A percentile compares a stretch with the other conserved stretches of the same genome.
Conservation (phyloP, 768 basidiomycete species). For the Daedaleopsis sinensis region DNA sequence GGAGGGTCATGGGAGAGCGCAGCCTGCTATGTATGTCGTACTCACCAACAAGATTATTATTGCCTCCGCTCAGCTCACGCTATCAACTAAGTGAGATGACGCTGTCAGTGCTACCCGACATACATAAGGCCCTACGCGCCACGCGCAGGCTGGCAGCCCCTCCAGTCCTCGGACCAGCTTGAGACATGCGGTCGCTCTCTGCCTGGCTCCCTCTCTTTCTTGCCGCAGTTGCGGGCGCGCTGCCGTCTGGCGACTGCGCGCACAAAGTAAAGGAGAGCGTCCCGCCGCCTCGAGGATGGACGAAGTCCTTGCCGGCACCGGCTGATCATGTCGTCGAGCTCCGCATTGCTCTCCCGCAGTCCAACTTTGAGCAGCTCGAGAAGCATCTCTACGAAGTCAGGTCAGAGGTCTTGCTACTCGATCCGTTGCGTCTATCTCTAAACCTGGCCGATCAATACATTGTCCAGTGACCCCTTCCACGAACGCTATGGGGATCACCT, state of each 20-base stretch:
- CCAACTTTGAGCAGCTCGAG: slow-evolving; percentile 53
- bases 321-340: slow-evolving; percentile 51
- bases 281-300: slow-evolving; percentile 52
- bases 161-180: neutral
- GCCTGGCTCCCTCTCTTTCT: slow-evolving; percentile 13
- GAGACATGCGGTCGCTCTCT: slow-evolving; percentile 20
- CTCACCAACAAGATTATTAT: too few species aligned
- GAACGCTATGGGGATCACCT: slow-evolving; percentile 44
- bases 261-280: slow-evolving; percentile 54
- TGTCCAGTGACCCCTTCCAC: slow-evolving; percentile 30
- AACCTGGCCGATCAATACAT: too few species aligned
- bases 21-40: too few species aligned
- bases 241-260: slow-evolving; percentile 18
- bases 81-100: too few species aligned
- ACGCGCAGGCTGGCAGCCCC: too few species aligned
- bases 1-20: too few species aligned
- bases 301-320: slow-evolving; percentile 44
- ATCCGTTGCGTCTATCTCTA: too few species aligned
- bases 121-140: too few species aligned
- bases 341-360: slow-evolving; percentile 59
- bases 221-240: slow-evolving; percentile 13
- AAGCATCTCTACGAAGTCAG: slow-evolving; percentile 56
- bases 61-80: too few species aligned
- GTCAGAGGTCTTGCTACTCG: slow-evolving; percentile 4
- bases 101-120: too few species aligned